phyloP scores from a whole-genome alignment of 306 rosid genomes.

The Luffa acutangula region DNA sequence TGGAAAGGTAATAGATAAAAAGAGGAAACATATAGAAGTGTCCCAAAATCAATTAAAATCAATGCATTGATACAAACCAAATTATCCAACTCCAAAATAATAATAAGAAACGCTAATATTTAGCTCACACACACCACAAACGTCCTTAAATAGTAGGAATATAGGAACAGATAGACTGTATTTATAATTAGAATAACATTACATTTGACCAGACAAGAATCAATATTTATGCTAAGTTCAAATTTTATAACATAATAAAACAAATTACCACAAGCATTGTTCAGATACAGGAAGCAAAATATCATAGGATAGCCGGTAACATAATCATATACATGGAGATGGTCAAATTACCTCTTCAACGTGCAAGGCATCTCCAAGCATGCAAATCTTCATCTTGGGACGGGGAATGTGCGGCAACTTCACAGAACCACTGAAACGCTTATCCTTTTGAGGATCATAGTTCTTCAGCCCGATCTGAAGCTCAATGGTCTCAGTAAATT shows the following conservation, averaged over 20 bases:
- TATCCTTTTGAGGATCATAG: conserved; percentile 84
- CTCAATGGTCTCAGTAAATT: conserved; percentile 73
- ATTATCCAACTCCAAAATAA: background rate
- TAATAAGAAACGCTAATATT: background rate
- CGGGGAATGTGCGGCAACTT: conserved; percentile 79
- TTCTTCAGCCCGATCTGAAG: conserved; percentile 81
- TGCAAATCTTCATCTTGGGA: conserved; percentile 80
- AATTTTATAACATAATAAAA: background rate
- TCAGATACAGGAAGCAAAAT: background rate
- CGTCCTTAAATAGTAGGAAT: background rate
- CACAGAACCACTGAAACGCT: conserved; percentile 81
- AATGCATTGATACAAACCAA: background rate
- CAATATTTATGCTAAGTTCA: background rate
- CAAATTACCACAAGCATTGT: background rate
- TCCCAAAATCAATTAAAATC: background rate
- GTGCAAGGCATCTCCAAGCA: conserved; percentile 91
- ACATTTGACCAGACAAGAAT: background rate
- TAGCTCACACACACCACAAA: background rate
- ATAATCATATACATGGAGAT: background rate
- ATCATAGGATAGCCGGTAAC: background rate
- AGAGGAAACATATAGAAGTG: background rate
- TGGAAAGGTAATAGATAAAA: background rate
- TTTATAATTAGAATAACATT: background rate
- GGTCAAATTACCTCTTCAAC: conserved; percentile 61
- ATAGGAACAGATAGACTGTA: background rate